Percentiles rank a stretch among this genome's conserved stretches.
phyloP scores from a whole-genome alignment of 164 flowering plant genomes.

The Tetracentron sinense region DNA sequence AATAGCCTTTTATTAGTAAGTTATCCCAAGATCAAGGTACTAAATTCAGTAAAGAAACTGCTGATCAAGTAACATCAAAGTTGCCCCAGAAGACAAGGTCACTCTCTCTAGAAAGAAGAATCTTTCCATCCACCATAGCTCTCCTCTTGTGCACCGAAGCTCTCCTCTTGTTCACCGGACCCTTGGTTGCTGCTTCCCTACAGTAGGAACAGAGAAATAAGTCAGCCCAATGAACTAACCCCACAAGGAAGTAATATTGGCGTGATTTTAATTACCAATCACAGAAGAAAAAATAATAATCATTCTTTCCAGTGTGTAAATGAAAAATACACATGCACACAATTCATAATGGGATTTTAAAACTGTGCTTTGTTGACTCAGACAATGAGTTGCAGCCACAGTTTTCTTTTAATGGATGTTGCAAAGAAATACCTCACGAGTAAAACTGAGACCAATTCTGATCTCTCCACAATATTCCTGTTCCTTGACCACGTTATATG shows the following conservation, averaged over 20 bases:
- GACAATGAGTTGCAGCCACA: too few species aligned
- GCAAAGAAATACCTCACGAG: slow-evolving; percentile 43
- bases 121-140: slow-evolving; percentile 48
- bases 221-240: not conserved
- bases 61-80: not conserved
- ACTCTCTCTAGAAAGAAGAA: slow-evolving; percentile 19
- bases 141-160: slow-evolving; percentile 19
- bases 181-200: slow-evolving; percentile 15
- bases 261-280: too few species aligned
- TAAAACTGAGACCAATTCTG: slow-evolving; percentile 59
- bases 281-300: too few species aligned
- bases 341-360: too few species aligned
- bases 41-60: not conserved
- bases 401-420: too few species aligned
- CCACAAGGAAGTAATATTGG: too few species aligned
- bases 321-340: too few species aligned
- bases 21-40: not conserved
- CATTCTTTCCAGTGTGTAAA: too few species aligned
- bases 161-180: not conserved
- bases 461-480: slow-evolving; percentile 66
- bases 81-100: not conserved
- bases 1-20: not conserved
- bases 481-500: slow-evolving; percentile 73
- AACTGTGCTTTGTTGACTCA: too few species aligned
- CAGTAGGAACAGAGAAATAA: not conserved